A percentile compares a stretch with the other conserved stretches of the same genome.
Conservation (phyloP, 1,139 yeast species). For the Wickerhamiella pararugosa region DNA sequence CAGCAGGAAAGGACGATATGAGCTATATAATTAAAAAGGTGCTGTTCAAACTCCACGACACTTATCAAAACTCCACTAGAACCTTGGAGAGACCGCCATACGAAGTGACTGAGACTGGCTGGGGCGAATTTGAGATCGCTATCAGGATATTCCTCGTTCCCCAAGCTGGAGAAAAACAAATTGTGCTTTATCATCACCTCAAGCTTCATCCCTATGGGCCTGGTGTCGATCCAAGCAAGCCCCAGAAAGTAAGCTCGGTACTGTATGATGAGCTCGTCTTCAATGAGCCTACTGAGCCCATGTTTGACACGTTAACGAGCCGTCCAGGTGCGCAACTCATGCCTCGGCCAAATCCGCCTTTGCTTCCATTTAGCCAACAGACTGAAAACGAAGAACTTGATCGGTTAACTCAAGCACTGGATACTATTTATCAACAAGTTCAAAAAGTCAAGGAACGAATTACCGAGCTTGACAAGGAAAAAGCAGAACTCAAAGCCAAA, state of each 20-base stretch:
- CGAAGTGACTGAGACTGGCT: constrained; percentile 92
- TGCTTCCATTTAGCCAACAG: constrained; percentile 48
- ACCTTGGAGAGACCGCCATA: constrained; percentile 82
- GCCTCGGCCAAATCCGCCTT: constrained; percentile 12
- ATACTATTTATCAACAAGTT: constrained; percentile 34
- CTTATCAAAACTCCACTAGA: constrained; percentile 74
- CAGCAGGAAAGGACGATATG: constrained; percentile 56
- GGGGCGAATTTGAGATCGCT: constrained; percentile 97
- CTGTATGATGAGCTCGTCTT: constrained; percentile 85
- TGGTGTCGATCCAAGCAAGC: constrained; percentile 18
- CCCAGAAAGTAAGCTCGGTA: constrained; percentile 42
- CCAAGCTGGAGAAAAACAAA: constrained; percentile 77
- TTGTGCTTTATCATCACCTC: constrained; percentile 75
- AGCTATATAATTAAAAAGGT: constrained; percentile 79
- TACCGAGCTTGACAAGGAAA: constrained; percentile 20
- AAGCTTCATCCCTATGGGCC: constrained; percentile 80
- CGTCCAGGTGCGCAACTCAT: constrained; percentile 44
- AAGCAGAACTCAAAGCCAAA: constrained; percentile 1
- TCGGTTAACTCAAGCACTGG: constrained; percentile 50
- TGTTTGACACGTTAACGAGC: constrained; percentile 62
- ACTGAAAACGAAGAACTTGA: constrained; percentile 69
- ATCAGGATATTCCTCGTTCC: constrained; percentile 74
- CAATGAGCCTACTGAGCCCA: constrained; percentile 85
- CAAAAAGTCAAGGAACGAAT: constrained; percentile 22
- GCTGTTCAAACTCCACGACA: constrained; percentile 87